Percentiles rank a stretch among this genome's conserved stretches.
phyloP scores from a whole-genome alignment of 1,284 basidiomycete genomes.

The Laetiporus sulphureus region DNA sequence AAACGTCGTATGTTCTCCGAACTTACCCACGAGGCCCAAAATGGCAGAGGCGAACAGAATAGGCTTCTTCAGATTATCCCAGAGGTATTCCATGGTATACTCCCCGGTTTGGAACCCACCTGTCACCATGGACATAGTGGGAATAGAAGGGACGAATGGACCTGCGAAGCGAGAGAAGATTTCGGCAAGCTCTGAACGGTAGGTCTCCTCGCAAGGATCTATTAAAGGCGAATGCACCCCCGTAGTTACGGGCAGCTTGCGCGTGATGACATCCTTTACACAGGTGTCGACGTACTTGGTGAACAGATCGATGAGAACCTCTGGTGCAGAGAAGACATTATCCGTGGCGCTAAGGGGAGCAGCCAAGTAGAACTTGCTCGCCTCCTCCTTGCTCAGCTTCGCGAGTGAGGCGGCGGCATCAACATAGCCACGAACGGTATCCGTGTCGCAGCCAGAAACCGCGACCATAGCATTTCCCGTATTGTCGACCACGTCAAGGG shows the following conservation, averaged over 20 bases:
- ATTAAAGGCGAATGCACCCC: slow-evolving; percentile 29
- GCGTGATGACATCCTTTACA: slow-evolving; percentile 24
- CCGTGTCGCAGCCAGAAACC: slow-evolving; percentile 23
- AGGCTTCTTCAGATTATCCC: slow-evolving; percentile 26
- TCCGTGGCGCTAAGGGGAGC: slow-evolving; percentile 30
- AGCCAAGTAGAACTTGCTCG: slow-evolving; percentile 25
- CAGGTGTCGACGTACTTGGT: slow-evolving; percentile 18
- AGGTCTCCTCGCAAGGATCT: slow-evolving; percentile 24
- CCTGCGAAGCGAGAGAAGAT: slow-evolving; percentile 21
- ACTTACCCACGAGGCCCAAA: background rate
- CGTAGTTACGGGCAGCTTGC: slow-evolving; percentile 24
- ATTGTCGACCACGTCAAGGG: slow-evolving; percentile 28
- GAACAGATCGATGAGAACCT: slow-evolving; percentile 22
- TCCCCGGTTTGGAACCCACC: slow-evolving; percentile 13
- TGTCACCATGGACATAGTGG: slow-evolving; percentile 20
- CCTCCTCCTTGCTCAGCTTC: slow-evolving; percentile 10
- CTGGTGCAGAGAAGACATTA: slow-evolving; percentile 29
- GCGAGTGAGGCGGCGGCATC: slow-evolving; percentile 7
- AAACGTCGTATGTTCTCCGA: background rate
- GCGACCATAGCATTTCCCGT: slow-evolving; percentile 36
- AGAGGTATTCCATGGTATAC: slow-evolving; percentile 27
- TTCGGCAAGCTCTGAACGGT: slow-evolving; percentile 15
- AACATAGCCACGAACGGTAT: background rate
- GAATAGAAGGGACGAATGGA: slow-evolving; percentile 10
- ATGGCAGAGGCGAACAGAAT: background rate